Evolutionary conservation across 139 green algal species (phyloP), one percentile per base, ranked within the genome.

Genomic region (Diplosphaera chodatii): DNA sequence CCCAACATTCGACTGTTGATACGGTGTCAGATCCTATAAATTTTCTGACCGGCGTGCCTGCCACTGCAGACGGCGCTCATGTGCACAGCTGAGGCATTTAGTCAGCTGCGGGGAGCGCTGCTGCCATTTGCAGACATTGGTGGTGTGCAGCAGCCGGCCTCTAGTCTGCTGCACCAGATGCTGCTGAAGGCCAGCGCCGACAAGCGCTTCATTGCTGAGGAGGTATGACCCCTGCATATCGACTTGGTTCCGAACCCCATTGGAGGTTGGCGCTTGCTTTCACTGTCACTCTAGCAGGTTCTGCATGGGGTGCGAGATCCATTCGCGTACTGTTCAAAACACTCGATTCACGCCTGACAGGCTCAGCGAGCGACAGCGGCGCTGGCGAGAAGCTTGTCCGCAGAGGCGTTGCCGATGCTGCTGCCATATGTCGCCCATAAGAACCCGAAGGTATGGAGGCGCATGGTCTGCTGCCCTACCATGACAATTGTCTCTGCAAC

Each of bases 151-250:
- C 73, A 75, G 40, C 82, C 82, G 15, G 15, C 41, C 67, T 77
- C 56, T 30, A 86, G 77, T 68, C 40, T 84, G 48, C 65, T 88
- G 48, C 71, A 40, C 59, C 80, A 86, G 64, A 63, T 87, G 32
- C 71, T 88, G 32, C 69, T 88, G 64, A 85, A 85, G 69, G 59
- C 55, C 55, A 77, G 69, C 48, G 83, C 77, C 65, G 82, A 88
- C 74, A 88, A 88, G 77, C 72, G 74, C 41, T 88, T 88, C 73
- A 80, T 88, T 85, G 32, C 37, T 21, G 37, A 48, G 8, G 37
- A 48, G 37, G 37, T 48, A 13, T 48, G 37, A 21, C 8, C 37
- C 37, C 37, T n/a, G n/a, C n/a, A n/a, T n/a, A 13, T 13, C 37
- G 37, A 8, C 13, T 8, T 21, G 37, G 37, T 13, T 21, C 10